These are phyloP conservation scores for Backusella liffmaniae DNA, from an alignment of 192 early-diverging fungal species.

Conservation along the genomic window DNA sequence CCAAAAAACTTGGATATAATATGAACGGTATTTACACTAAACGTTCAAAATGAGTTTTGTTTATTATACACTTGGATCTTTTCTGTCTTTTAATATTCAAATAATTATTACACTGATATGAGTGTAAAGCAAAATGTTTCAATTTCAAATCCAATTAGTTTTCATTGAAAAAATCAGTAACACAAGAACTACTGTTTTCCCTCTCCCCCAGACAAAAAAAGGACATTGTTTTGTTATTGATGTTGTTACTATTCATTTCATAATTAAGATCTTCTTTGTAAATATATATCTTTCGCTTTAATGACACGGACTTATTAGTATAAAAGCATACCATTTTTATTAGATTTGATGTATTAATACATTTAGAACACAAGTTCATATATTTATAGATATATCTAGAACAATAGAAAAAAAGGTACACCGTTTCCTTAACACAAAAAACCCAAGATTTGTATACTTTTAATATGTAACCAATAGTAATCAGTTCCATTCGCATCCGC, in stretches of 20 bases:
- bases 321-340: background rate
- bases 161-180: background rate
- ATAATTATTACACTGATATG: background rate
- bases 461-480: background rate
- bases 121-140: background rate
- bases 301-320: background rate
- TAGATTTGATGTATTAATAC: background rate
- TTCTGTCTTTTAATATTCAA: background rate
- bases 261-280: background rate
- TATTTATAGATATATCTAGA: background rate
- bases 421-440: background rate
- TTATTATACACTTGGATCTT: background rate
- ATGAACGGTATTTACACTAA: background rate
- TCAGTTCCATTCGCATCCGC: background rate
- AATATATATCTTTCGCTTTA: background rate
- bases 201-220: too few relatives aligned
- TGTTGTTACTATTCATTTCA: background rate
- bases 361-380: background rate
- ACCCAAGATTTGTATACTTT: background rate
- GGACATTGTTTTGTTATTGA: background rate
- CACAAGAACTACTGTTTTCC: background rate
- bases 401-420: constrained; percentile 5
- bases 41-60: background rate
- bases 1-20: background rate
- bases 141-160: background rate